A percentile compares a stretch with the other conserved stretches of the same genome.
phyloP scores from a whole-genome alignment of 139 green algal species.

The Closterium sp. region DNA sequence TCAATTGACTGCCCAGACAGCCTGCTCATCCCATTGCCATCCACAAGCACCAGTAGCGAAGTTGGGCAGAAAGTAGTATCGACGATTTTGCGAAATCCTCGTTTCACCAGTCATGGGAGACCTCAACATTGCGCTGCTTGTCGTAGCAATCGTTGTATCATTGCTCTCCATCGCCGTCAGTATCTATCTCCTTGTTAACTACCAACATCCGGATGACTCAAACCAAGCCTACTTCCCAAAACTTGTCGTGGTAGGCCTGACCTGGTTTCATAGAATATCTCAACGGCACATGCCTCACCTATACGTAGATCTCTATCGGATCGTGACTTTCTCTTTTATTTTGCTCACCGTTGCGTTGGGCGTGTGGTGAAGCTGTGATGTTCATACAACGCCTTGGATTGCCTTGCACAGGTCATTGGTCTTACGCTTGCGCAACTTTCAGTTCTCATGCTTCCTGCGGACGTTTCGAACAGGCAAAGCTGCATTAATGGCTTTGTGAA shows the following conservation, averaged over 20 bases:
- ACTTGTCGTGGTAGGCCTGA: slow-evolving; percentile 74
- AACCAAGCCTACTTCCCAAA: slow-evolving; percentile 97
- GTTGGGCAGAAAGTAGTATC: background rate
- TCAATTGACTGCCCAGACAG: background rate
- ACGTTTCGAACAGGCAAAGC: slow-evolving; percentile 85
- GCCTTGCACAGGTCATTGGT: slow-evolving; percentile 57
- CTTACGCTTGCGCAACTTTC: slow-evolving; percentile 81
- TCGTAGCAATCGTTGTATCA: slow-evolving; percentile 67
- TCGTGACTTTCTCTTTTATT: too few relatives aligned
- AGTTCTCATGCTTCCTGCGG: slow-evolving; percentile 90
- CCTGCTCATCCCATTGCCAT: background rate
- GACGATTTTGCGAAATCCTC: background rate
- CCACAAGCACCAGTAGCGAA: background rate
- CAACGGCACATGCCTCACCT: background rate
- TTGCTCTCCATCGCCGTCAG: slow-evolving; percentile 67
- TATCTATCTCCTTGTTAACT: slow-evolving; percentile 89
- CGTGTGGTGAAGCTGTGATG: background rate
- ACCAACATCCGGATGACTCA: slow-evolving; percentile 90
- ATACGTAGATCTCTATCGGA: too few relatives aligned
- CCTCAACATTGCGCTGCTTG: slow-evolving; percentile 82
- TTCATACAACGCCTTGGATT: background rate
- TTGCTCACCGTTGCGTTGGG: background rate
- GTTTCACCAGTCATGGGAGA: slow-evolving; percentile 28
- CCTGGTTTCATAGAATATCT: background rate
- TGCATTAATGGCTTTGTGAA: slow-evolving; percentile 69